Evolutionary conservation across 805 yeast species (phyloP), one percentile per base, ranked within the genome.

Genomic region (Yarrowia bubula): DNA sequence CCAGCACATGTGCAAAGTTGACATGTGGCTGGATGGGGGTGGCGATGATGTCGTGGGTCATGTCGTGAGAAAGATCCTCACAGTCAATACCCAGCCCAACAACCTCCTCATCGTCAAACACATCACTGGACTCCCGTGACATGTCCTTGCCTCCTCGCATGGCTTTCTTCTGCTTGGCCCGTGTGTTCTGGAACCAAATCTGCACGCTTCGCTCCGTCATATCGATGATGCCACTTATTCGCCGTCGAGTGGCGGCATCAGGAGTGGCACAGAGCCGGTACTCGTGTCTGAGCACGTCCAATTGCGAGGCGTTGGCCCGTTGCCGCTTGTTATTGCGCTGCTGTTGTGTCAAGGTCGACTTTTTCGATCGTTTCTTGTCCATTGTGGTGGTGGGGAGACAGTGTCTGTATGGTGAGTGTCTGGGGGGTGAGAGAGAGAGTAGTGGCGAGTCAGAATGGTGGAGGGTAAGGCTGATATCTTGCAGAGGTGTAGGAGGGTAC

Each of bases 131-230:
- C 13, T 35, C 28, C 28, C 17, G 13, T 9, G 43, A n/a, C 32
- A 22, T n/a, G 18, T 38, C 35, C 28, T 9, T 14, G 4, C 35
- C 35, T 2, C 32, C 47, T 15, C 50, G 46, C 31, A 17, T n/a
- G 15, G 64, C 50, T 42, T 58, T 58, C 71, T 68, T 70, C 14
- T 64, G 64, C 51, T 73, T 73, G 4, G 75, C 75, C 67, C 97
- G 78, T 70, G 93, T 80, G 72, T 92, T 92, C 73, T 92, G 98
- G 72, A 92, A 92, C 97, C 97, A 92, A 47, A 92, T 92, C 65
- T 96, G 81, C 1, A 92, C 96, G 13, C 92, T 90, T 68, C 95
- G 83, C 70, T 92, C 97, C 13, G 92, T 84, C 90, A 92, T 87
- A 17, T 87, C 89, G 1, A 96, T 89, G 67, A 81, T 81, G 1